A percentile compares a stretch with the other conserved stretches of the same genome.
phyloP scores from a whole-genome alignment of 306 rosid species.

The Vachellia pachyceras region DNA sequence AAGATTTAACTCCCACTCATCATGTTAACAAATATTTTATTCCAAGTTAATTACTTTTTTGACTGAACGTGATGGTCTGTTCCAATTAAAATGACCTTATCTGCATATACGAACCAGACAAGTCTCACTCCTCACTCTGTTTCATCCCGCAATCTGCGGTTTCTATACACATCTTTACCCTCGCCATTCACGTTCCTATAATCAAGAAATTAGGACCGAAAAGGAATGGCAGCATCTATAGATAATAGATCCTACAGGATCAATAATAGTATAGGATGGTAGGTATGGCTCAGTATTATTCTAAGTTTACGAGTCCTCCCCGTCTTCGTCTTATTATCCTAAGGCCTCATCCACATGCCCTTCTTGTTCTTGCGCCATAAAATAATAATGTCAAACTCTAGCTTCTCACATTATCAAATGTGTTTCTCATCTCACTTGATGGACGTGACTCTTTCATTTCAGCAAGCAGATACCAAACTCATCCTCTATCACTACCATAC shows the following conservation, averaged over 20 bases:
- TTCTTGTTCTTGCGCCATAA: constrained; percentile 47
- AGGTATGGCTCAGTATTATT: constrained; percentile 14
- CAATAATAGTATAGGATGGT: background rate
- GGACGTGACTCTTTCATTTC: constrained; percentile 46
- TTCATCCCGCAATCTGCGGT: constrained; percentile 3
- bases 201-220: background rate
- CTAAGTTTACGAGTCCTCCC: constrained; percentile 11
- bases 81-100: constrained; percentile 16
- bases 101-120: background rate
- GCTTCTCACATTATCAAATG: constrained; percentile 30
- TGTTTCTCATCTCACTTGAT: constrained; percentile 48
- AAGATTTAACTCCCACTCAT: background rate
- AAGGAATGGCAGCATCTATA: constrained; percentile 13
- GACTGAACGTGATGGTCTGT: background rate
- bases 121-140: background rate
- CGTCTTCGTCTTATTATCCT: constrained; percentile 38
- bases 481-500: constrained; percentile 13
- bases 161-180: background rate
- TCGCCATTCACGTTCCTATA: background rate
- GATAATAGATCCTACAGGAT: constrained; percentile 1
- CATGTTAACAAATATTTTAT: constrained; percentile 23
- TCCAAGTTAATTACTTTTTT: background rate
- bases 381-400: constrained; percentile 23
- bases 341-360: constrained; percentile 58
- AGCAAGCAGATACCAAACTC: constrained; percentile 42